Evolutionary conservation across 495 filamentous ascomycete genomes (phyloP), one percentile per base, ranked within the genome.

Genomic region (Aspergillus leporis): DNA sequence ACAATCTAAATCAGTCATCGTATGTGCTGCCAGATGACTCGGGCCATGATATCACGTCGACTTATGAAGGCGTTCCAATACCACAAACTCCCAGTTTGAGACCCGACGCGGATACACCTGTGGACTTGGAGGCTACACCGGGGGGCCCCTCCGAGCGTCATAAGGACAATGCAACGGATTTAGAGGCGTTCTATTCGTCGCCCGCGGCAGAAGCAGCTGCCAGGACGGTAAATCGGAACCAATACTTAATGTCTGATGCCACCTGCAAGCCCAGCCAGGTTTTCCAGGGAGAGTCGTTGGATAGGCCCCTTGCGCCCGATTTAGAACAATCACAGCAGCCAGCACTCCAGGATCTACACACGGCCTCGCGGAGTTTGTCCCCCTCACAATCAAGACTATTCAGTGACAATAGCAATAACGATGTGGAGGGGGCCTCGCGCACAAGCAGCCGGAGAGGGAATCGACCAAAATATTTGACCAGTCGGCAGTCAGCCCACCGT

Each of bases 401-500:
- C 54, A 59, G 67, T 47, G 70, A 76, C 22, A 72, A 72, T 25
- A 62, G 59, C n/a, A 62, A 55, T 13, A 69, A 61, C 64, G 60
- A 62, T 14, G 58, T 59, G 10, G 74, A 78, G 12, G 56, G 48
- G 22, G 57, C 43, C 19, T 59, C 47, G 60, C 73, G 21, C 31
- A 55, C 45, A 66, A 74, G 58, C 65, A 77, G 65, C 61, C 76
- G 62, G 60, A 78, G 57, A 66, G 73, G 59, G 61, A 82, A 51
- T 64, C 78, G 90, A 23, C 91, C 90, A 1, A 90, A 86, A 63
- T 93, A 85, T 68, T 70, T 94, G 32, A 84, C 79, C 38, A 90
- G 84, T 66, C 85, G 92, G 23, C 83, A 90, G 64, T 83, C 82
- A n/a, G 87, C 89, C 61, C 84, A 92, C 71, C 85, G 88, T 30